Conservation (phyloP, 140 eudicot genomes). For the Bidens hawaiensis region DNA sequence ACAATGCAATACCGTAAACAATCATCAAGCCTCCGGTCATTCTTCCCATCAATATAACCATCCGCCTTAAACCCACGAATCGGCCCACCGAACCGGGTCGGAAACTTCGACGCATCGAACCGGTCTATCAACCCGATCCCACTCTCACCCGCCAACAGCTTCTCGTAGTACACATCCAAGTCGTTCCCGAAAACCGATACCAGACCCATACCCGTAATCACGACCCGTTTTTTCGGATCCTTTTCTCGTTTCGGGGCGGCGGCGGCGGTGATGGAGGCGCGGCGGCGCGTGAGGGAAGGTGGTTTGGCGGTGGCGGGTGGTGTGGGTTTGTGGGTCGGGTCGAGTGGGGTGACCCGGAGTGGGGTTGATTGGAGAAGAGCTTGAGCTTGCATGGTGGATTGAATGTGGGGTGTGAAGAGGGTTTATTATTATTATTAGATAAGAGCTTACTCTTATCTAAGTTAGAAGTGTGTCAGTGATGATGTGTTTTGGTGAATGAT, state of each 20-base stretch:
- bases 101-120: constrained; percentile 90
- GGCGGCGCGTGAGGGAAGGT: constrained; percentile 38
- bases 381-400: constrained; percentile 62
- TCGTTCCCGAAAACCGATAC: constrained; percentile 93
- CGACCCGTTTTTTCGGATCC: constrained; percentile 91
- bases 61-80: constrained; percentile 78
- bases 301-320: not conserved
- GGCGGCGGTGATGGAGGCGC: constrained; percentile 26
- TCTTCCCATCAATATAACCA: constrained; percentile 95
- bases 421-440: too few species aligned
- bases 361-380: constrained; percentile 46
- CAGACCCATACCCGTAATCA: constrained; percentile 91
- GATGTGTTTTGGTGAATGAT: too few species aligned
- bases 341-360: constrained; percentile 49
- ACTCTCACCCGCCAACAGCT: constrained; percentile 69
- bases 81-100: constrained; percentile 95
- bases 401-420: not conserved
- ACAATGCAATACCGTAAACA: constrained; percentile 80
- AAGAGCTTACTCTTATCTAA: too few species aligned
- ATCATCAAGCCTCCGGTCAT: constrained; percentile 89
- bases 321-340: constrained; percentile 27
- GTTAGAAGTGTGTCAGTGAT: constrained; percentile 10
- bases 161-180: constrained; percentile 72
- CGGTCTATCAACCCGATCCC: constrained; percentile 83
- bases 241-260: constrained; percentile 66